Evolutionary conservation across 164 flowering plant genomes (phyloP).

Genomic region (Annona squamosa): DNA sequence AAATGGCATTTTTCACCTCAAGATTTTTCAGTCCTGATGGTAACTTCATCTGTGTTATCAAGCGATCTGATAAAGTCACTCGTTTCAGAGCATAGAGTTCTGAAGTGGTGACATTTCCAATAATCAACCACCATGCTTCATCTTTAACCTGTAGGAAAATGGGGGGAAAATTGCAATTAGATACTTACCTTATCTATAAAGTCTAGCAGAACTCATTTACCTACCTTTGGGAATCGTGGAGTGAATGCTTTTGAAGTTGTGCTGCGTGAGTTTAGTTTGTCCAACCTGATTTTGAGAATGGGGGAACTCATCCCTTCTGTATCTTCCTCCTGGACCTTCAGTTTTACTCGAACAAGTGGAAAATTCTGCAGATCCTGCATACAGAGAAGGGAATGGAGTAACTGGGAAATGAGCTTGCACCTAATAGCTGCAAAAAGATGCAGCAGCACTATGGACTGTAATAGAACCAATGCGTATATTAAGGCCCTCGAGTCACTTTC

Average conservation of each 20-base stretch:
- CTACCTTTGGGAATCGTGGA: constrained; percentile 91
- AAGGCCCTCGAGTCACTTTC: too few species aligned
- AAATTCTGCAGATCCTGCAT: constrained; percentile 75
- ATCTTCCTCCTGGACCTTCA: constrained; percentile 44
- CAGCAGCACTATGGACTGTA: background rate
- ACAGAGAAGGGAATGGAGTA: background rate
- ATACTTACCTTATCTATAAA: background rate
- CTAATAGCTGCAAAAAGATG: background rate
- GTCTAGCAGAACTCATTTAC: background rate
- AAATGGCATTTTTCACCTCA: constrained; percentile 34
- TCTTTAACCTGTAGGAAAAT: constrained; percentile 58
- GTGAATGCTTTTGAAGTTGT: constrained; percentile 58
- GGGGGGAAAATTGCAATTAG: constrained; percentile 4
- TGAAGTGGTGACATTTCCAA: constrained; percentile 63
- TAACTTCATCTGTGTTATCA: constrained; percentile 61
- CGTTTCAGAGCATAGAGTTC: constrained; percentile 79
- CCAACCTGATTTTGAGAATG: constrained; percentile 53
- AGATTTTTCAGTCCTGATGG: constrained; percentile 36
- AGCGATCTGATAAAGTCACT: constrained; percentile 58
- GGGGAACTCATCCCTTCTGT: constrained; percentile 18
- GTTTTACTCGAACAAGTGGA: constrained; percentile 51
- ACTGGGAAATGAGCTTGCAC: background rate
- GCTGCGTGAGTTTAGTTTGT: constrained; percentile 37
- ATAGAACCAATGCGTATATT: background rate
- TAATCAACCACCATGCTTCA: constrained; percentile 97